These are phyloP conservation scores for Chlorophyllum brunneum DNA, from an alignment of 768 basidiomycete species.

Conservation along the genomic window DNA sequence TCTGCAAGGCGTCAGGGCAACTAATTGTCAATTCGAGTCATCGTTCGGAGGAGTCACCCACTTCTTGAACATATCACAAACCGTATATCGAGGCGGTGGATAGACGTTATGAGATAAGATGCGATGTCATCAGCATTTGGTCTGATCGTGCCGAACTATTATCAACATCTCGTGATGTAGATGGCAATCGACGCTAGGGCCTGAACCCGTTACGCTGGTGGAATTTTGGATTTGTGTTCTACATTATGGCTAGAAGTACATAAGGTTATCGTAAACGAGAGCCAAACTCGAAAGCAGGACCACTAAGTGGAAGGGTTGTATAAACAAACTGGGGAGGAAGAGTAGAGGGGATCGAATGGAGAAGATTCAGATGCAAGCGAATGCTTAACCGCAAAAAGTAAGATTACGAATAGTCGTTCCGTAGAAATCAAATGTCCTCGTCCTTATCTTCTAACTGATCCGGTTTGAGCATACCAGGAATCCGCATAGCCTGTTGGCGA, in stretches of 20 bases:
- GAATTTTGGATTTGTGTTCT: conserved; percentile 10
- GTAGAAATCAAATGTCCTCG: conserved; percentile 65
- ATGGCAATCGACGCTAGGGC: not conserved
- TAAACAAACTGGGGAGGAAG: conserved; percentile 12
- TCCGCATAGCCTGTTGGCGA: conserved; percentile 84
- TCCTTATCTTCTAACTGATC: conserved; percentile 93
- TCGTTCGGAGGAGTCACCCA: conserved; percentile 25
- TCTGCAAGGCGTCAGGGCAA: conserved; percentile 31
- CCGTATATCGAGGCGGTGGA: conserved; percentile 7
- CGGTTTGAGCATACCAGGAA: conserved; percentile 98
- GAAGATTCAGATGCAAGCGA: conserved; percentile 18
- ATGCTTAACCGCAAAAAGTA: conserved; percentile 12
- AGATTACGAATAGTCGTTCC: conserved; percentile 12
- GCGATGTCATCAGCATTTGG: no score
- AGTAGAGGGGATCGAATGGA: conserved; percentile 25
- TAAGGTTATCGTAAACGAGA: conserved; percentile 11
- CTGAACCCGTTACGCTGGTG: not conserved
- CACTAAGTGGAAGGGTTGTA: conserved; percentile 6
- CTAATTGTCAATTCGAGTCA: conserved; percentile 10
- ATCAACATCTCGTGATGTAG: conserved; percentile 7
- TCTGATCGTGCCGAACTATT: no score
- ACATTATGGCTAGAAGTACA: conserved; percentile 15
- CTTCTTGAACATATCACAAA: conserved; percentile 69
- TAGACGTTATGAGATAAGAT: conserved; percentile 7
- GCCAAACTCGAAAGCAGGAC: conserved; percentile 10